Evolutionary conservation across 805 yeast genomes (phyloP).

Genomic region (Teunomyces funiuensis): DNA sequence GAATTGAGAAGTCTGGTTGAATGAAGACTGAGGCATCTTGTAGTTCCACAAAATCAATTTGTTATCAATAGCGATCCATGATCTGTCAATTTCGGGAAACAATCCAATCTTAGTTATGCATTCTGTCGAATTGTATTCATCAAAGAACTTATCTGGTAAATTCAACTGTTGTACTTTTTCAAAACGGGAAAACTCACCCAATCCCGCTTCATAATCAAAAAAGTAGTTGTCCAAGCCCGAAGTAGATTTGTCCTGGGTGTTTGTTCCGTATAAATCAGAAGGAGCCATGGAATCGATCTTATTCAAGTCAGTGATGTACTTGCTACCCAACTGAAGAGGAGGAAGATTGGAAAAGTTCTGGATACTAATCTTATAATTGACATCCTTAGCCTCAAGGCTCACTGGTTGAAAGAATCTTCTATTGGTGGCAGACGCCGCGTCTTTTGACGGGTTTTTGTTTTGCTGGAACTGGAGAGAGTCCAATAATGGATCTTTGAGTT

Average conservation of each 20-base stretch:
- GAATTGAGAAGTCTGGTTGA: conserved; percentile 51
- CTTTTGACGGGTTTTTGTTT: conserved; percentile 16
- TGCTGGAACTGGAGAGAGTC: conserved; percentile 23
- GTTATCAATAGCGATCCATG: conserved; percentile 85
- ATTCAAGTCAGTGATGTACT: conserved; percentile 59
- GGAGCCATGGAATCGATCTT: conserved; percentile 59
- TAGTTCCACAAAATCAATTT: conserved; percentile 85
- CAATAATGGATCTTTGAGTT: conserved; percentile 22
- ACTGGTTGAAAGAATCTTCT: conserved; percentile 36
- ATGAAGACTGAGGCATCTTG: conserved; percentile 51
- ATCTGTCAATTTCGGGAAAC: conserved; percentile 73
- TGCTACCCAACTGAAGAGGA: conserved; percentile 59
- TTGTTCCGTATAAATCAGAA: conserved; percentile 53
- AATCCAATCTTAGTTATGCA: conserved; percentile 77
- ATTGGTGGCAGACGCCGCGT: conserved; percentile 17
- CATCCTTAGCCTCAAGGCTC: conserved; percentile 37
- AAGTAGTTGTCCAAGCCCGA: conserved; percentile 63
- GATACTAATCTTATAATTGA: conserved; percentile 43
- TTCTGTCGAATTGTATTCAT: conserved; percentile 67
- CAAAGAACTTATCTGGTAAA: conserved; percentile 79
- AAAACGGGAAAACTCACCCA: conserved; percentile 67
- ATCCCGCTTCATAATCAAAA: conserved; percentile 44
- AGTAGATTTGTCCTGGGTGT: conserved; percentile 50
- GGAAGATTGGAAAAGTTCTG: conserved; percentile 52
- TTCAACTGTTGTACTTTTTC: conserved; percentile 65